Conservation (phyloP, 2,329 filamentous ascomycete species). For the Fusarium coicis region DNA sequence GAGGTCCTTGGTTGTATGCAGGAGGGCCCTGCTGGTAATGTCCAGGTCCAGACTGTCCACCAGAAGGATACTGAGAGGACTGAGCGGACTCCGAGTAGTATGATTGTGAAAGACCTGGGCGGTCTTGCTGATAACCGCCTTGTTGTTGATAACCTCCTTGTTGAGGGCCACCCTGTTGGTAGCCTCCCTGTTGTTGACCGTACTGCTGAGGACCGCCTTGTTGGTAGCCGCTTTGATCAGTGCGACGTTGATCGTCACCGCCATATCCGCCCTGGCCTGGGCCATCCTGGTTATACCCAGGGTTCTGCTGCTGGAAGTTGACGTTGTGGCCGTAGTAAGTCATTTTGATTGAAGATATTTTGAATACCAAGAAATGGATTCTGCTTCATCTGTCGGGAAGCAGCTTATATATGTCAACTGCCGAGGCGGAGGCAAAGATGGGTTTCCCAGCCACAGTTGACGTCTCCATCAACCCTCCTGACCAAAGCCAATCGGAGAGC, state of each 20-base stretch:
- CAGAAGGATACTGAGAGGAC: slow-evolving; percentile 11
- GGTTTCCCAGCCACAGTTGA: slow-evolving; percentile 11
- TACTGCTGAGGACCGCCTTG: neutral
- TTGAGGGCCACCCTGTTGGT: slow-evolving; percentile 1
- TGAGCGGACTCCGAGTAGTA: slow-evolving; percentile 19
- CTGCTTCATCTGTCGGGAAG: neutral
- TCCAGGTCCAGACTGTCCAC: neutral
- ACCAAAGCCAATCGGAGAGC: slow-evolving; percentile 8
- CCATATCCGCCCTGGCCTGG: slow-evolving; percentile 7
- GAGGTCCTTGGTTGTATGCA: slow-evolving; percentile 1
- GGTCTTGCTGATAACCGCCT: slow-evolving; percentile 12
- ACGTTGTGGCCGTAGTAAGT: slow-evolving; percentile 24
- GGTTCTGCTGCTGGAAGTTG: slow-evolving; percentile 19
- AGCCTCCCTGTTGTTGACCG: slow-evolving; percentile 2
- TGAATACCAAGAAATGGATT: neutral
- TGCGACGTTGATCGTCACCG: slow-evolving; percentile 15
- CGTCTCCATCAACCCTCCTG: neutral
- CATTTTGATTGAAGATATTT: neutral
- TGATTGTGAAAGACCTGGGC: slow-evolving; percentile 13
- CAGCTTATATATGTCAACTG: slow-evolving; percentile 12
- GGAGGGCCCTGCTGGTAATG: slow-evolving; percentile 3
- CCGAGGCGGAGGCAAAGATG: slow-evolving; percentile 1
- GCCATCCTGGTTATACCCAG: slow-evolving; percentile 2
- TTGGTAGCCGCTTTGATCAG: slow-evolving; percentile 10
- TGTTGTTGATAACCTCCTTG: slow-evolving; percentile 3